These are phyloP conservation scores for Candida insectalens DNA, from an alignment of 805 yeast species.

Conservation along the genomic window DNA sequence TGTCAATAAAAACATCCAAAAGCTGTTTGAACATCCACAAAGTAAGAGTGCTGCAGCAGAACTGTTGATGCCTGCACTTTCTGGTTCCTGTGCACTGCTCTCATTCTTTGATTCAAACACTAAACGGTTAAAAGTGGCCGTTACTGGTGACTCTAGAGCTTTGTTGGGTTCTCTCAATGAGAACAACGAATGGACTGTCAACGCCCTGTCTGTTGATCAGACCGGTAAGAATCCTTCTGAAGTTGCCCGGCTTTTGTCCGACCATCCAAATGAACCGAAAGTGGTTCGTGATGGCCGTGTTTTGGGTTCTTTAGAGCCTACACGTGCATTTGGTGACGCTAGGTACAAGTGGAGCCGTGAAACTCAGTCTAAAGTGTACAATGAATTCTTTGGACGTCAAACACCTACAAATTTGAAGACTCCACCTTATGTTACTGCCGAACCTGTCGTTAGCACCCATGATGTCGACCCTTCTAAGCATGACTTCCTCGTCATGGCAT, in stretches of 20 bases:
- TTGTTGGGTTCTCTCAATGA: slow-evolving; percentile 64
- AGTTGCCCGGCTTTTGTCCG: slow-evolving; percentile 69
- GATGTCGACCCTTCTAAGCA: slow-evolving; percentile 60
- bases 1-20: slow-evolving; percentile 63
- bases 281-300: slow-evolving; percentile 83
- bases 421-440: slow-evolving; percentile 97
- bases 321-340: slow-evolving; percentile 96
- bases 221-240: slow-evolving; percentile 89
- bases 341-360: slow-evolving; percentile 74
- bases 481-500: slow-evolving; percentile 84
- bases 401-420: slow-evolving; percentile 67
- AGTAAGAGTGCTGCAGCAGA: slow-evolving; percentile 59
- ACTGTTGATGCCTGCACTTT: slow-evolving; percentile 80
- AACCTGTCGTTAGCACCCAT: slow-evolving; percentile 82
- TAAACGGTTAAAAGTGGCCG: slow-evolving; percentile 73
- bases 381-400: slow-evolving; percentile 71
- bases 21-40: slow-evolving; percentile 58
- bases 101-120: slow-evolving; percentile 78
- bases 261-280: slow-evolving; percentile 87
- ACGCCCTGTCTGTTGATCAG: slow-evolving; percentile 81
- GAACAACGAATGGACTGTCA: slow-evolving; percentile 73
- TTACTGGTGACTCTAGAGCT: slow-evolving; percentile 94
- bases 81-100: slow-evolving; percentile 90
- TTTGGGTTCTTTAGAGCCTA: slow-evolving; percentile 87
- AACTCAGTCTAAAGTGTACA: slow-evolving; percentile 63